phyloP scores from a whole-genome alignment of 106 monocot species.

The Iris macrosiphon region DNA sequence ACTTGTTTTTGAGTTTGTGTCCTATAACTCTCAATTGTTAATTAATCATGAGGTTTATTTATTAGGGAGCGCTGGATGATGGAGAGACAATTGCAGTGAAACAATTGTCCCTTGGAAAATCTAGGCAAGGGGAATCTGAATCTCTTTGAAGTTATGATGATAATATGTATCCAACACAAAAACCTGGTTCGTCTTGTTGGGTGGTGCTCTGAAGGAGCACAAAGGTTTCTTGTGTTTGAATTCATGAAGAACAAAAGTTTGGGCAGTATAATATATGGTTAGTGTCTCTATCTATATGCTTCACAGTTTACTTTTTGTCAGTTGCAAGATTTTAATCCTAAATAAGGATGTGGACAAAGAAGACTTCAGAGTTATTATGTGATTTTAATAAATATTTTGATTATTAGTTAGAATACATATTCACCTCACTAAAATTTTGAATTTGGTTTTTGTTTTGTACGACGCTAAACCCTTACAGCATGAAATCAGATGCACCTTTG shows the following conservation, averaged over 20 bases:
- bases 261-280: conserved; percentile 35
- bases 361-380: too few species aligned
- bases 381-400: too few species aligned
- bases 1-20: neutral
- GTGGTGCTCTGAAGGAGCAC: conserved; percentile 38
- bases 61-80: conserved; percentile 38
- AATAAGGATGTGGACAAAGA: too few species aligned
- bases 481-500: too few species aligned
- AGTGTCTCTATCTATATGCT: too few species aligned
- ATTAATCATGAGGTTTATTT: neutral
- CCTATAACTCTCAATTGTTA: neutral
- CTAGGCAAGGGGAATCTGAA: conserved; percentile 44
- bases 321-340: too few species aligned
- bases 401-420: too few species aligned
- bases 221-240: conserved; percentile 48
- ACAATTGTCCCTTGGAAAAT: conserved; percentile 36
- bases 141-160: conserved; percentile 50
- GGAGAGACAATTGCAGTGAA: conserved; percentile 45
- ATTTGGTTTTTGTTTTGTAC: too few species aligned
- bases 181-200: conserved; percentile 44
- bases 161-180: conserved; percentile 51
- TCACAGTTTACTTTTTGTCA: too few species aligned
- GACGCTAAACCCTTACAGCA: too few species aligned
- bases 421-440: too few species aligned
- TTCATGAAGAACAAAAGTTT: conserved; percentile 53